Percentiles rank a stretch among this genome's conserved stretches.
phyloP scores from a whole-genome alignment of 2,329 filamentous ascomycete species.

The Sarocladium brachiariae region DNA sequence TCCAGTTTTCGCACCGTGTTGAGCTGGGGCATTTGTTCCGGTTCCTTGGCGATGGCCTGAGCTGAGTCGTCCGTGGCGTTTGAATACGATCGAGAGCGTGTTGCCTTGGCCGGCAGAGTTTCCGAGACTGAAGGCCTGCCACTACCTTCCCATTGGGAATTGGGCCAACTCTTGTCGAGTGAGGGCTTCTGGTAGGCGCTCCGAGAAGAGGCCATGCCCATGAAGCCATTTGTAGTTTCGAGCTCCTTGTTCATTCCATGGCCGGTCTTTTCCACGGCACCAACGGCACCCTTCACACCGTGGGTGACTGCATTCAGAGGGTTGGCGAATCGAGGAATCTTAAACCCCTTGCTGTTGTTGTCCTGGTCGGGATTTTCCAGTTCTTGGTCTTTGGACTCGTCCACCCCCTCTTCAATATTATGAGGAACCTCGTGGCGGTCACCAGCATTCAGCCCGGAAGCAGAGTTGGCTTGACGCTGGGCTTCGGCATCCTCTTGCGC shows the following conservation, averaged over 20 bases:
- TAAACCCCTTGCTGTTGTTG: conserved; percentile 15
- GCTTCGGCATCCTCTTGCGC: conserved; percentile 44
- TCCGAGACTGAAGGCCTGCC: conserved; percentile 17
- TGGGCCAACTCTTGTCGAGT: conserved; percentile 17
- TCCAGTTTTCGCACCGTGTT: conserved; percentile 48
- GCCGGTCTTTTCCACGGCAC: conserved; percentile 35
- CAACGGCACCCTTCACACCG: conserved; percentile 40
- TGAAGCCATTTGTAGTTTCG: conserved; percentile 50
- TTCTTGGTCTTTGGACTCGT: conserved; percentile 26
- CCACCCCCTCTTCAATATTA: conserved; percentile 37
- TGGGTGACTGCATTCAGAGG: conserved; percentile 40
- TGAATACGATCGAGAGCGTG: conserved; percentile 30
- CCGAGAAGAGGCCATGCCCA: conserved; percentile 22
- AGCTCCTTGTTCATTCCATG: conserved; percentile 45
- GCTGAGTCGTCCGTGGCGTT: conserved; percentile 28
- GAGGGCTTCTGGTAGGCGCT: conserved; percentile 13
- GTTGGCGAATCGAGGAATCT: conserved; percentile 24
- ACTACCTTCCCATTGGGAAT: conserved; percentile 20
- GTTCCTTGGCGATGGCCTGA: conserved; percentile 8
- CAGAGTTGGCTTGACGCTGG: conserved; percentile 40
- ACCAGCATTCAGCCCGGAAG: conserved; percentile 43
- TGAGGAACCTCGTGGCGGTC: conserved; percentile 49
- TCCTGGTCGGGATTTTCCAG: conserved; percentile 15
- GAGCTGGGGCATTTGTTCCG: conserved; percentile 12
- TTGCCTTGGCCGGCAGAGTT: conserved; percentile 27